phyloP scores from a whole-genome alignment of 1,284 basidiomycete genomes.

The Vanrija pseudolonga region DNA sequence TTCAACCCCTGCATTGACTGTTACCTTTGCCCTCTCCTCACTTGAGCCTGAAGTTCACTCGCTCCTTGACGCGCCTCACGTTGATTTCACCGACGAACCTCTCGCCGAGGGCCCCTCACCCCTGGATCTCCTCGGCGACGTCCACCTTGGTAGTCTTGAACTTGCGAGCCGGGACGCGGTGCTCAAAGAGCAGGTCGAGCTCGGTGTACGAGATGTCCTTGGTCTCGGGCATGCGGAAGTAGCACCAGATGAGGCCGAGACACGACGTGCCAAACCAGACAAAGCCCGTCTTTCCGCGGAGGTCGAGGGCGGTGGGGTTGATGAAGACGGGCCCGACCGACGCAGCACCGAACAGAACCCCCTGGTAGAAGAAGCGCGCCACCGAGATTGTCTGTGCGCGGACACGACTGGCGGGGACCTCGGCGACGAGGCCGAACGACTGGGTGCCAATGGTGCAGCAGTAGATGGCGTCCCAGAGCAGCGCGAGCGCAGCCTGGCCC shows the following conservation, averaged over 20 bases:
- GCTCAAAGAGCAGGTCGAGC: slow-evolving; percentile 39
- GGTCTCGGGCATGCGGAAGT: slow-evolving; percentile 41
- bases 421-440: slow-evolving; percentile 18
- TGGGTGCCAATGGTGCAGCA: slow-evolving; percentile 27
- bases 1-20: too few relatives aligned
- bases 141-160: slow-evolving; percentile 41
- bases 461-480: slow-evolving; percentile 25
- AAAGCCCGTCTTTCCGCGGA: background rate
- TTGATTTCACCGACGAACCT: too few relatives aligned
- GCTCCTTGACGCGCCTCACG: too few relatives aligned
- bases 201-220: slow-evolving; percentile 22
- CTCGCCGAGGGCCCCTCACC: too few relatives aligned
- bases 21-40: too few relatives aligned
- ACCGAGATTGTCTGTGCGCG: slow-evolving; percentile 52
- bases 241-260: slow-evolving; percentile 23
- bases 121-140: background rate
- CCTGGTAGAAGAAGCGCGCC: slow-evolving; percentile 46
- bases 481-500: slow-evolving; percentile 29
- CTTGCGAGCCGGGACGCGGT: slow-evolving; percentile 38
- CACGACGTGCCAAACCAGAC: slow-evolving; percentile 14
- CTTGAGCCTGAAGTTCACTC: too few relatives aligned
- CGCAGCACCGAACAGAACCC: too few relatives aligned
- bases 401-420: slow-evolving; percentile 17
- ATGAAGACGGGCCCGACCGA: too few relatives aligned
- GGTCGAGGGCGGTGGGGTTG: too few relatives aligned